These are phyloP conservation scores for Gentiana macrophylla DNA, from an alignment of 257 asterid genomes.

Conservation along the genomic window DNA sequence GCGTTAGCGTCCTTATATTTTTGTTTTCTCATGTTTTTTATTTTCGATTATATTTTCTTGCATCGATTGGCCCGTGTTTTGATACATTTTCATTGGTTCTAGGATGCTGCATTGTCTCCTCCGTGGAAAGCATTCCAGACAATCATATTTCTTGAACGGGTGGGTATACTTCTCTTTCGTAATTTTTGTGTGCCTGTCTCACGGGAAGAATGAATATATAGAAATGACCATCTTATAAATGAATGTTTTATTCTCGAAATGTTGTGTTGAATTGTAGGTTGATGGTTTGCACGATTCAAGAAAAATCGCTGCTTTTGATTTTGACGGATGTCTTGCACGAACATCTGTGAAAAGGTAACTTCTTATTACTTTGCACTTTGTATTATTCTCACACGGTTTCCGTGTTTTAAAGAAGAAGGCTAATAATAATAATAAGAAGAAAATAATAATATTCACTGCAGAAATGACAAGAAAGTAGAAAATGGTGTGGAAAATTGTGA, in stretches of 20 bases:
- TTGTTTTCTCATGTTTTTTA: background rate
- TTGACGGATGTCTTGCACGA: constrained; percentile 93
- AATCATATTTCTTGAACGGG: constrained; percentile 74
- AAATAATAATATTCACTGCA: too few relatives aligned
- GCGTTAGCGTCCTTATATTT: background rate
- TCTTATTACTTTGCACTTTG: constrained; percentile 7
- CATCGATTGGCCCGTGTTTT: too few relatives aligned
- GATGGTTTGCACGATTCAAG: constrained; percentile 71
- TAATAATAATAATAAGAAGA: too few relatives aligned
- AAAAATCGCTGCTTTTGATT: constrained; percentile 97
- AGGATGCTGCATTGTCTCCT: constrained; percentile 70
- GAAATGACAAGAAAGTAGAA: too few relatives aligned
- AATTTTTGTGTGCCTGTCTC: too few relatives aligned
- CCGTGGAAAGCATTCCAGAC: constrained; percentile 94
- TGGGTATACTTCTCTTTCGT: constrained; percentile 15
- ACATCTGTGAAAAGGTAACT: constrained; percentile 75
- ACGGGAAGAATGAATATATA: too few relatives aligned
- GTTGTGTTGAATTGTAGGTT: constrained; percentile 27
- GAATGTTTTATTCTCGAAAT: too few relatives aligned
- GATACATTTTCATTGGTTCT: constrained; percentile 10
- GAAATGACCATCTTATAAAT: too few relatives aligned
- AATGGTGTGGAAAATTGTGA: too few relatives aligned
- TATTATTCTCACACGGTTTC: too few relatives aligned
- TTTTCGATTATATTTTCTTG: too few relatives aligned
- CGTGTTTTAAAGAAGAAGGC: too few relatives aligned